A percentile compares a stretch with the other conserved stretches of the same genome.
Conservation (phyloP, 192 early-diverging fungal species). For the Coemansia sp. region DNA sequence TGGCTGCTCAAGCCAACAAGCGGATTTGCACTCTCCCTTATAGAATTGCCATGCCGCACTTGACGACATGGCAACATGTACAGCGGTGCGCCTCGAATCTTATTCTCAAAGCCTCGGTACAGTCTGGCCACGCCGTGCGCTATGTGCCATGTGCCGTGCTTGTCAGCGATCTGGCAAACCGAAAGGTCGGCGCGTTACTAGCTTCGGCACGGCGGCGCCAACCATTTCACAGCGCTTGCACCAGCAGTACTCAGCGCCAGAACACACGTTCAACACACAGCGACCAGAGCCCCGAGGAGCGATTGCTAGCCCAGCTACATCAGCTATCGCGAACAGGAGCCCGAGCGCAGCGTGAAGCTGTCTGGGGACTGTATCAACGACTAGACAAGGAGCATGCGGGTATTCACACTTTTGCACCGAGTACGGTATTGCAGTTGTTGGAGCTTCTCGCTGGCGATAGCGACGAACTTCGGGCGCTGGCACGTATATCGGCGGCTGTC, state of each 20-base stretch:
- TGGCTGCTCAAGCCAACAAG: constrained; percentile 1
- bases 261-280: not conserved
- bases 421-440: constrained; percentile 23
- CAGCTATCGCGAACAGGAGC: constrained; percentile 19
- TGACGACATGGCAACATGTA: constrained; percentile 28
- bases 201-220: constrained; percentile 1
- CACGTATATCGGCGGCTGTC: constrained; percentile 22
- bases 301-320: constrained; percentile 17
- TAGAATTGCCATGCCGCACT: constrained; percentile 20
- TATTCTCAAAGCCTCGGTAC: not conserved
- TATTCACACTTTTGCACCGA: constrained; percentile 11
- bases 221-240: not conserved
- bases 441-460: constrained; percentile 32
- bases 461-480: constrained; percentile 22
- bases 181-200: not conserved
- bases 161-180: not conserved
- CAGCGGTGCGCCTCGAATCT: constrained; percentile 17
- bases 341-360: constrained; percentile 23
- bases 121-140: not conserved
- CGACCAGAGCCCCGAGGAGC: not conserved
- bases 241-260: not conserved
- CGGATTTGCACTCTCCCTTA: not conserved
- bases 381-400: not conserved
- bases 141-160: not conserved
- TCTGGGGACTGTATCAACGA: constrained; percentile 37